Evolutionary conservation across 306 rosid species (phyloP).

Genomic region (Castanea crenata): DNA sequence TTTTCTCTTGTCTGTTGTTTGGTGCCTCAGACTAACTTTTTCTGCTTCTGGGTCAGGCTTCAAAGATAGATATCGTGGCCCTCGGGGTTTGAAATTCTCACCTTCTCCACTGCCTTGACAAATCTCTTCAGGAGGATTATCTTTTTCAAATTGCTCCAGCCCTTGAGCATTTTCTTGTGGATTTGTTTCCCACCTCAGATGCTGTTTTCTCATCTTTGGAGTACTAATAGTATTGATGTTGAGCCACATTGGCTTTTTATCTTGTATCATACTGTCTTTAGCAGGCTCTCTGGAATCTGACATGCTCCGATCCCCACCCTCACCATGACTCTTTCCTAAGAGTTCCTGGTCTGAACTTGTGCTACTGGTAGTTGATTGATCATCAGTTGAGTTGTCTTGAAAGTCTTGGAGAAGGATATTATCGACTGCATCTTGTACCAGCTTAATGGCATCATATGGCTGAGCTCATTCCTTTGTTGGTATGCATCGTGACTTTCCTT

Average conservation of each 20-base stretch:
- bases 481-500: constrained; percentile 32
- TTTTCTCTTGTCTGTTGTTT: constrained; percentile 46
- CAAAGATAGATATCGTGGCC: constrained; percentile 35
- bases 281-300: constrained; percentile 27
- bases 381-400: constrained; percentile 38
- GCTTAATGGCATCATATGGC: constrained; percentile 47
- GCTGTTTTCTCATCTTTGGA: constrained; percentile 38
- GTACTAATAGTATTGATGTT: constrained; percentile 10
- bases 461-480: constrained; percentile 20
- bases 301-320: constrained; percentile 18
- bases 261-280: constrained; percentile 7
- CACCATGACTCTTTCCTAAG: constrained; percentile 30
- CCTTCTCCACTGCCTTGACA: constrained; percentile 86
- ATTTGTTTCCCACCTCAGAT: constrained; percentile 33
- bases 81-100: constrained; percentile 38
- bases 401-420: constrained; percentile 79
- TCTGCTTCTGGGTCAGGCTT: constrained; percentile 50
- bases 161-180: constrained; percentile 41
- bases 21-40: constrained; percentile 58
- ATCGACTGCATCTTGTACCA: constrained; percentile 83
- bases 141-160: constrained; percentile 83
- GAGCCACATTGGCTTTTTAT: constrained; percentile 12
- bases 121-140: constrained; percentile 68
- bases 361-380: constrained; percentile 26
- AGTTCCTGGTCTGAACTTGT: constrained; percentile 23